These are phyloP conservation scores for Macrophomina tecta DNA, from an alignment of 2,329 filamentous ascomycete genomes.

Conservation along the genomic window DNA sequence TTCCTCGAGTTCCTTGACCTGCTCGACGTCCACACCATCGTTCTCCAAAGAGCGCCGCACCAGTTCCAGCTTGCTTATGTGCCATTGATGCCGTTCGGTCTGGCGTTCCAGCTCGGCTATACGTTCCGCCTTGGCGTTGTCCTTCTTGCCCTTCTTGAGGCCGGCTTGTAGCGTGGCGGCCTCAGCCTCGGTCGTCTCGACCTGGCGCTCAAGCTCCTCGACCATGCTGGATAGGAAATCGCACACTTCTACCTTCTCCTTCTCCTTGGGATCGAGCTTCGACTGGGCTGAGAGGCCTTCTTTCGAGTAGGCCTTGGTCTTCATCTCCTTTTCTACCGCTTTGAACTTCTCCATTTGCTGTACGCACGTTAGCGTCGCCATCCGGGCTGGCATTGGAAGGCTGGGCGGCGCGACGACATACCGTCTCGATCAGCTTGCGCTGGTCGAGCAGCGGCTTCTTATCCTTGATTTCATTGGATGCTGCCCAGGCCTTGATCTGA, in stretches of 20 bases:
- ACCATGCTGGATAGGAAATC: conserved; percentile 88
- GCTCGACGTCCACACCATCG: conserved; percentile 83
- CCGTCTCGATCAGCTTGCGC: conserved; percentile 95
- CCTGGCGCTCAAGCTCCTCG: conserved; percentile 90
- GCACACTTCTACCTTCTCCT: conserved; percentile 86
- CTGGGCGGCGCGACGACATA: conserved; percentile 53
- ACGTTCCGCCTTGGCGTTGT: conserved; percentile 80
- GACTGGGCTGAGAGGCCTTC: conserved; percentile 90
- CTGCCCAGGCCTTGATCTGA: conserved; percentile 99
- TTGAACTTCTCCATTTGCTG: conserved; percentile 99
- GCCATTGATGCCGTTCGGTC: conserved; percentile 95
- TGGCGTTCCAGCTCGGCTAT: conserved; percentile 83
- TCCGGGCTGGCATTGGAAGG: neutral
- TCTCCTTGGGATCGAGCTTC: conserved; percentile 96
- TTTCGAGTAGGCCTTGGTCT: conserved; percentile 99
- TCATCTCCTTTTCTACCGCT: conserved; percentile 99
- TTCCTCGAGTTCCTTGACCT: conserved; percentile 88
- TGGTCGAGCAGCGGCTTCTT: conserved; percentile 94
- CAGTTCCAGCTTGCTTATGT: conserved; percentile 89
- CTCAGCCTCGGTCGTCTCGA: conserved; percentile 91
- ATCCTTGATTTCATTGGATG: conserved; percentile 99
- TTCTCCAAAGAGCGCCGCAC: conserved; percentile 91
- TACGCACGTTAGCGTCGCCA: conserved; percentile 43
- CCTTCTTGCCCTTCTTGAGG: conserved; percentile 94
- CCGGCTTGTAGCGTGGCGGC: conserved; percentile 83